Conservation (phyloP, 2,329 filamentous ascomycete genomes). For the Monilinia vaccinii-corymbosi region DNA sequence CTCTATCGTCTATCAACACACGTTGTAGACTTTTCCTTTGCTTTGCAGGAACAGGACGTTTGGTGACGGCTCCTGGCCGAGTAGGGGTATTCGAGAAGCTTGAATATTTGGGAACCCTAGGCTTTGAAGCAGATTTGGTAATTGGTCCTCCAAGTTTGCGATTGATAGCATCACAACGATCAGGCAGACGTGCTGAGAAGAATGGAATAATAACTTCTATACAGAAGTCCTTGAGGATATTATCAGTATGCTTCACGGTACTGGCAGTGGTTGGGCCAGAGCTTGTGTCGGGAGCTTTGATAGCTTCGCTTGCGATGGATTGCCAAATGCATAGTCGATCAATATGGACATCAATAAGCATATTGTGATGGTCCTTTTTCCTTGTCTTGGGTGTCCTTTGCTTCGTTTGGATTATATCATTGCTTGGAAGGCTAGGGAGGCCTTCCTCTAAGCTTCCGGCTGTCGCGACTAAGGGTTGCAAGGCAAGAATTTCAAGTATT, state of each 20-base stretch:
- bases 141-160: constrained; percentile 68
- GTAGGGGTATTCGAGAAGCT: constrained; percentile 34
- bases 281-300: constrained; percentile 31
- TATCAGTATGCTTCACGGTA: constrained; percentile 30
- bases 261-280: constrained; percentile 19
- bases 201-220: constrained; percentile 74
- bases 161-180: constrained; percentile 60
- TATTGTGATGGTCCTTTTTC: constrained; percentile 47
- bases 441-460: constrained; percentile 28
- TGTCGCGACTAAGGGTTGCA: constrained; percentile 46
- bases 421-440: constrained; percentile 26
- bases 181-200: constrained; percentile 67
- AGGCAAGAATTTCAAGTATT: constrained; percentile 64
- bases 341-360: constrained; percentile 62
- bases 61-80: constrained; percentile 44
- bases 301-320: constrained; percentile 56
- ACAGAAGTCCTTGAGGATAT: constrained; percentile 68
- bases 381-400: constrained; percentile 26
- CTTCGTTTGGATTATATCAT: constrained; percentile 15
- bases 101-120: constrained; percentile 38
- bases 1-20: constrained; percentile 51
- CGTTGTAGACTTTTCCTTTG: constrained; percentile 48
- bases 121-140: constrained; percentile 46
- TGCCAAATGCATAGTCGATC: constrained; percentile 81
- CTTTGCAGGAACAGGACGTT: constrained; percentile 36